phyloP scores from a whole-genome alignment of 75 land plant species.

The Pinus taeda region DNA sequence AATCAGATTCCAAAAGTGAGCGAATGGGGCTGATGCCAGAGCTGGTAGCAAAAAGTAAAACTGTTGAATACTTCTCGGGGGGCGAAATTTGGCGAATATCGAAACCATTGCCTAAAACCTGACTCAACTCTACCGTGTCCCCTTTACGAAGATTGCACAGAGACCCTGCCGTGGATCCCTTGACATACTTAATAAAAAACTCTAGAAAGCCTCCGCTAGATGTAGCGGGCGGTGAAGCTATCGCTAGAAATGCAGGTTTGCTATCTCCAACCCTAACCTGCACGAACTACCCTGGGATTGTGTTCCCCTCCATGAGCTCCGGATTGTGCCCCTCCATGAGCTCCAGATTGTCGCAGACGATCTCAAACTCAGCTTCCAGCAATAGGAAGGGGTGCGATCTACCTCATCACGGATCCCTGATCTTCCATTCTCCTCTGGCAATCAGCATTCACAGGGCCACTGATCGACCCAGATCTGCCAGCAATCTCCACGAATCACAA shows the following conservation, averaged over 20 bases:
- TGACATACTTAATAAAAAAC: constrained; percentile 82
- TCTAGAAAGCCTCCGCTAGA: constrained; percentile 52
- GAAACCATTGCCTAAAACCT: constrained; percentile 86
- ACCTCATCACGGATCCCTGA: too few relatives aligned
- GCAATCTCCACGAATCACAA: too few relatives aligned
- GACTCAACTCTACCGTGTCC: constrained; percentile 79
- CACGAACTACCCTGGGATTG: constrained; percentile 85
- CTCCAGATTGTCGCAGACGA: too few relatives aligned
- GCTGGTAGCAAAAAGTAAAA: constrained; percentile 91
- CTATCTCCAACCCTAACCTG: constrained; percentile 65
- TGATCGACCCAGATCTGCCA: too few relatives aligned
- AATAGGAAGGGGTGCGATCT: too few relatives aligned
- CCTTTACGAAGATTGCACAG: constrained; percentile 76
- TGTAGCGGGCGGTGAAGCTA: constrained; percentile 59
- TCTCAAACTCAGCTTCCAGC: too few relatives aligned
- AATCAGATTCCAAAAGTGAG: constrained; percentile 88
- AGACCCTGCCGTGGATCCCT: constrained; percentile 71
- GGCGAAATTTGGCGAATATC: constrained; percentile 51
- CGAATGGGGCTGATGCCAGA: constrained; percentile 97
- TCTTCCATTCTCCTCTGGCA: too few relatives aligned
- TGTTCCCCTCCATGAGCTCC: constrained; percentile 63
- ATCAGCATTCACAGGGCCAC: too few relatives aligned
- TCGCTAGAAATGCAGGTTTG: constrained; percentile 65
- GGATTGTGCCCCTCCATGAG: too few relatives aligned
- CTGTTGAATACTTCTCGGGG: constrained; percentile 48